Evolutionary conservation across 345 rosid species (phyloP).

Genomic region (Rhodamnia argentea): DNA sequence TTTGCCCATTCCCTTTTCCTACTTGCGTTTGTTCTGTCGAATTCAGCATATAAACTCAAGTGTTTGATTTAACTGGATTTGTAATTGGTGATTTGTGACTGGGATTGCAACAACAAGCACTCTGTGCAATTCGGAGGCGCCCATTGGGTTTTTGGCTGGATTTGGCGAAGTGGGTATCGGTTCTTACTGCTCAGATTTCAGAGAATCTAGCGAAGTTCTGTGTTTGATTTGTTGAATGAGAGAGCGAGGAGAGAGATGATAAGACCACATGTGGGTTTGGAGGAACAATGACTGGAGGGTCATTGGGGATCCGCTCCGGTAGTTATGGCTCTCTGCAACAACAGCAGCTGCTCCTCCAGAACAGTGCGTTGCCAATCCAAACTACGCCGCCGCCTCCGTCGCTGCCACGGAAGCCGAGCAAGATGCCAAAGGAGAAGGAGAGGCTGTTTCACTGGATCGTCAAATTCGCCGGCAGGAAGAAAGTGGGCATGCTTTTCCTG

Average conservation of each 20-base stretch:
- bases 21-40: background rate
- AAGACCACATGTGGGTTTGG: conserved; percentile 16
- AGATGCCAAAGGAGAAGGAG: conserved; percentile 84
- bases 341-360: conserved; percentile 43
- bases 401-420: conserved; percentile 47
- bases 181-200: background rate
- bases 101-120: background rate
- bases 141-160: conserved; percentile 4
- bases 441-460: conserved; percentile 72
- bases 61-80: background rate
- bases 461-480: conserved; percentile 87
- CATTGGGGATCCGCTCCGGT: conserved; percentile 74
- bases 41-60: background rate
- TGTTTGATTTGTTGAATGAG: background rate
- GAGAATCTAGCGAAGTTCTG: background rate
- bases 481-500: conserved; percentile 88
- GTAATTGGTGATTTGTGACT: background rate
- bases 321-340: conserved; percentile 88
- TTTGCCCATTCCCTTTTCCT: background rate
- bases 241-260: conserved; percentile 20
- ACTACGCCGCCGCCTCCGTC: conserved; percentile 30
- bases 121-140: conserved; percentile 5
- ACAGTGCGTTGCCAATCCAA: conserved; percentile 27
- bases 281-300: conserved; percentile 51
- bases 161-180: conserved; percentile 6